phyloP scores from a whole-genome alignment of 2,329 filamentous ascomycete genomes.

The Orbilia quercus region DNA sequence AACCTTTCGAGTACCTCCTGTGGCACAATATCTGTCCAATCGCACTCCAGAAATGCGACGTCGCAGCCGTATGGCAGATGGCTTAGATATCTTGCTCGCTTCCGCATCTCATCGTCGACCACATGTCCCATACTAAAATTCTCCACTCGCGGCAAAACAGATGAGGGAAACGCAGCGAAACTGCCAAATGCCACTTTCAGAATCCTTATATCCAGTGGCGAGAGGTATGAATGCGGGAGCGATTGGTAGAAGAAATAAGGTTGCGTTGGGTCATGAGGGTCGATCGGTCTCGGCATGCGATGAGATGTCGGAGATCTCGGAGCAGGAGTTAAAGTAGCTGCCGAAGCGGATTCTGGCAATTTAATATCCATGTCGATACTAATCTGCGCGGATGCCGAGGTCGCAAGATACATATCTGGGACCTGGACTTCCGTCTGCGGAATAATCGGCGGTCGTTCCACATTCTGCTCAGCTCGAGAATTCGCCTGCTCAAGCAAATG shows the following conservation, averaged over 20 bases:
- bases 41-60: conserved; percentile 89
- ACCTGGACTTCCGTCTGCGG: conserved; percentile 42
- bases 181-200: conserved; percentile 87
- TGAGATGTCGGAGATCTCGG: conserved; percentile 38
- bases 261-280: conserved; percentile 64
- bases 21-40: conserved; percentile 90
- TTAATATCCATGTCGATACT: conserved; percentile 7
- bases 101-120: conserved; percentile 84
- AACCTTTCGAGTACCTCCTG: conserved; percentile 80
- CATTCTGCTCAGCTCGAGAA: conserved; percentile 32
- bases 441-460: conserved; percentile 18
- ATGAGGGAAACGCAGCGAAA: conserved; percentile 84
- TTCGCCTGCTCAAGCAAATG: conserved; percentile 38
- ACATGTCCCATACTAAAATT: conserved; percentile 88
- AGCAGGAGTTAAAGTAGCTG: neutral
- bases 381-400: conserved; percentile 38
- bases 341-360: conserved; percentile 1
- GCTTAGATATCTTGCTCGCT: conserved; percentile 84
- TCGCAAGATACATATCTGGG: conserved; percentile 53
- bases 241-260: conserved; percentile 89
- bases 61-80: conserved; percentile 92
- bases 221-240: conserved; percentile 87
- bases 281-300: conserved; percentile 47
- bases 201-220: conserved; percentile 89
- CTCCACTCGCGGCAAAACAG: conserved; percentile 85